Conservation (phyloP, 139 green algal species). For the Chloropicon primus region DNA sequence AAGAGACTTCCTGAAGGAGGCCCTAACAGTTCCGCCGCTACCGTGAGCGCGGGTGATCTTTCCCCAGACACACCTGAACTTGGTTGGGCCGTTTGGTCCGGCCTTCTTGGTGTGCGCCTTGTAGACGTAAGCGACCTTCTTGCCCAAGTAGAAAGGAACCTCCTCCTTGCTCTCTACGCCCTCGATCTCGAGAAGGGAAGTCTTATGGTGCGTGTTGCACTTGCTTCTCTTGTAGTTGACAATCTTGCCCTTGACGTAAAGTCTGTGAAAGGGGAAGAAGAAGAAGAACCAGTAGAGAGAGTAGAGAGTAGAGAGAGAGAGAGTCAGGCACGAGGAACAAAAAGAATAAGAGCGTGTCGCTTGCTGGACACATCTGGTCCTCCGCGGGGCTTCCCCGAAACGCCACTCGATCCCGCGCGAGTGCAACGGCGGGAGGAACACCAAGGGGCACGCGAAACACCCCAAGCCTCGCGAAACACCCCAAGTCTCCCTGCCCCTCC, state of each 20-base stretch:
- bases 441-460: no score
- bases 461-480: no score
- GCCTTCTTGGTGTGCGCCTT: conserved; percentile 96
- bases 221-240: conserved; percentile 25
- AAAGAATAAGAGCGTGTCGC: no score
- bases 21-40: conserved; percentile 70
- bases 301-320: no score
- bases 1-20: conserved; percentile 94
- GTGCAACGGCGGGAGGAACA: no score
- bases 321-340: no score
- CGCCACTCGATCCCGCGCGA: no score
- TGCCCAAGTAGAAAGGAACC: conserved; percentile 91
- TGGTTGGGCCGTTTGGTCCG: conserved; percentile 33
- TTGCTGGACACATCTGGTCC: no score
- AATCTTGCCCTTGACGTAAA: background rate
- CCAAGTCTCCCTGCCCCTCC: no score
- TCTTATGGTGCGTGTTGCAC: conserved; percentile 75
- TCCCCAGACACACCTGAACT: conserved; percentile 90
- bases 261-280: background rate
- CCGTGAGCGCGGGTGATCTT: conserved; percentile 80
- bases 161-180: conserved; percentile 73
- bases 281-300: no score
- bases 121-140: conserved; percentile 97
- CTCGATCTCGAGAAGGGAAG: conserved; percentile 80
- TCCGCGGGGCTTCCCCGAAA: no score